Percentiles rank a stretch among this genome's conserved stretches.
Evolutionary conservation across 179 eudicot genomes (phyloP).

Genomic region (Drosera spatulata): DNA sequence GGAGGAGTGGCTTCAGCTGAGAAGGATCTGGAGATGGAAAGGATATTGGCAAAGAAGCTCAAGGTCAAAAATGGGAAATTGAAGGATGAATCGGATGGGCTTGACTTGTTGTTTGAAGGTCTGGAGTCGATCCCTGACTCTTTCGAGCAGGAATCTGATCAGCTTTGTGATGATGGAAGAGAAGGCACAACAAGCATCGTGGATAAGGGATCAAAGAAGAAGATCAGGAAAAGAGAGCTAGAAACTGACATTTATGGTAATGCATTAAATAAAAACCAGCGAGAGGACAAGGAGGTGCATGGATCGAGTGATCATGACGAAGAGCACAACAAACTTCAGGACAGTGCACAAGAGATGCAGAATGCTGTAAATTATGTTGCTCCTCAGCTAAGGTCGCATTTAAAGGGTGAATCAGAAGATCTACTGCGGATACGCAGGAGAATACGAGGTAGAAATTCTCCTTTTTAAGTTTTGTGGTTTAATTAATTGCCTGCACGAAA

Average conservation of each 20-base stretch:
- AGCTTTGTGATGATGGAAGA: constrained; percentile 8
- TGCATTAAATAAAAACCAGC: constrained; percentile 6
- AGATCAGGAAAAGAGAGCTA: constrained; percentile 15
- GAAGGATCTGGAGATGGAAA: constrained; percentile 55
- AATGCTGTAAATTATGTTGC: constrained; percentile 51
- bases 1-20: constrained; percentile 27
- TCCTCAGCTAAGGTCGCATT: constrained; percentile 64
- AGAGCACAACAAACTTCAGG: constrained; percentile 11
- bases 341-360: constrained; percentile 10
- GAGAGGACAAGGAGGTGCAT: constrained; percentile 10
- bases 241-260: constrained; percentile 8
- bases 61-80: constrained; percentile 59
- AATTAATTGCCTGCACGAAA: constrained; percentile 5
- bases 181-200: constrained; percentile 6
- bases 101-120: constrained; percentile 43
- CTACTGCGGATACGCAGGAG: constrained; percentile 52
- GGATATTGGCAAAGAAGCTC: constrained; percentile 54
- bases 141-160: constrained; percentile 13
- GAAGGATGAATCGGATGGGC: constrained; percentile 36
- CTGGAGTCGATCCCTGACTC: constrained; percentile 39
- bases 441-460: constrained; percentile 45
- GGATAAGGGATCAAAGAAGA: constrained; percentile 24
- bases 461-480: not conserved
- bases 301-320: constrained; percentile 18
- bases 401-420: constrained; percentile 45